These are phyloP conservation scores for Caloboletus inedulis DNA, from an alignment of 1,284 basidiomycete species.

Conservation along the genomic window DNA sequence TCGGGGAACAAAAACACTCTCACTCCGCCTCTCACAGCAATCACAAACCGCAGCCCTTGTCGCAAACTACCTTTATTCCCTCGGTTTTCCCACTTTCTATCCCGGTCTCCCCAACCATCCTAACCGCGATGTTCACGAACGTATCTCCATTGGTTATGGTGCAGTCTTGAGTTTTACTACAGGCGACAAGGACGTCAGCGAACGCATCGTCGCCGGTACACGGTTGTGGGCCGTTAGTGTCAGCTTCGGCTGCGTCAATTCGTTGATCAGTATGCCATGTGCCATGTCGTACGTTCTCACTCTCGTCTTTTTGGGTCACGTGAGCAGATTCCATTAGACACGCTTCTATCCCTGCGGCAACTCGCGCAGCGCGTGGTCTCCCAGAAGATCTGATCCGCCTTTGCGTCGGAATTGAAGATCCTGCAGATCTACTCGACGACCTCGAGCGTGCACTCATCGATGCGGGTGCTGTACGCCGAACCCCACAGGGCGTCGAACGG, in stretches of 20 bases:
- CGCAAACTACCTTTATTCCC: slow-evolving; percentile 80
- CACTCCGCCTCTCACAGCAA: slow-evolving; percentile 95
- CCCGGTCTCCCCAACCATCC: slow-evolving; percentile 88
- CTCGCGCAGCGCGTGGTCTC: slow-evolving; percentile 88
- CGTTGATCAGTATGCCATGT: slow-evolving; percentile 98
- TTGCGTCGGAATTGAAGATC: slow-evolving; percentile 98
- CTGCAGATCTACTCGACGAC: slow-evolving; percentile 91
- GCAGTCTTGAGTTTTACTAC: slow-evolving; percentile 96
- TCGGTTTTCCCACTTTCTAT: slow-evolving; percentile 94
- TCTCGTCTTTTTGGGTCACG: slow-evolving; percentile 10
- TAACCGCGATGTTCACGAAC: slow-evolving; percentile 82
- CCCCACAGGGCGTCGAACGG: slow-evolving; percentile 41
- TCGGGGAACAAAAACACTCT: slow-evolving; percentile 95
- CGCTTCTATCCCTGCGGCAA: slow-evolving; percentile 94
- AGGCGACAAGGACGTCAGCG: slow-evolving; percentile 86
- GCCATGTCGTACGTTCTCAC: slow-evolving; percentile 87
- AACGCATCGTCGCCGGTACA: slow-evolving; percentile 90
- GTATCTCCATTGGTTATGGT: slow-evolving; percentile 86
- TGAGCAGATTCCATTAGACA: slow-evolving; percentile 54
- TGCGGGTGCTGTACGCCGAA: slow-evolving; percentile 80
- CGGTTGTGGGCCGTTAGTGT: slow-evolving; percentile 97
- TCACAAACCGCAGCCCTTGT: slow-evolving; percentile 83
- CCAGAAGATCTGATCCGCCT: slow-evolving; percentile 98
- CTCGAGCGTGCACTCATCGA: slow-evolving; percentile 90
- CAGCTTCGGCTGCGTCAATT: slow-evolving; percentile 98